Base-by-base conservation (phyloP, 129 eudicot genomes). In the Sambucus nigra region DNA sequence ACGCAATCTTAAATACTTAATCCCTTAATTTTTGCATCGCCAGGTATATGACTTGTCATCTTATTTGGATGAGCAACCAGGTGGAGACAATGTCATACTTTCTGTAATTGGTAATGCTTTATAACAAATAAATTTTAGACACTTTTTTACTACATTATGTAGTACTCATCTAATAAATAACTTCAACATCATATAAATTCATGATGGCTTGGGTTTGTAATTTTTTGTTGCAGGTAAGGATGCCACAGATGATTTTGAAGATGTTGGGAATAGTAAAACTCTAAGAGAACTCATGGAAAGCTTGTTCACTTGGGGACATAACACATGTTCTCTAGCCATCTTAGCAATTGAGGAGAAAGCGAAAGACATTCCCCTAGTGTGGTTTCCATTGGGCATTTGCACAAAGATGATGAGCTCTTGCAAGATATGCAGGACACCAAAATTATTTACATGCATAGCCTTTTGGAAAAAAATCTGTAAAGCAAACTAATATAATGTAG, bases 181-280 rank as follows among this genome's bases (percentile, higher is more conserved):
- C 13, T n/a, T 44, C 51, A 53, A 11, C 16, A 19, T 2, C 50
- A 26, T 1, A 29, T 2, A 9, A 20, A 63, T 47, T 48, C 66
- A 27, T 45, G 38, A 44, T 47, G 19, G 23, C 41, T 48, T 49
- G 25, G n/a, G 25, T 2, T 60, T 26, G 11, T 18, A 38, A 53
- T 46, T 53, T 47, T 49, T 47, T 13, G 19, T 58, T 64, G 59
- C 47, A 89, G 98, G 98, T 24, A 76, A 77, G 81, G 98, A 89
- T 27, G 98, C 95, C 1, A 89, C 86, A 18, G 98, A 89, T n/a
- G 98, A 89, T 39, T 89, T 89, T 69, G 98, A 89, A 76, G 98
- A 89, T 32, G 95, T 86, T 9, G 98, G 98, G 18, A 95, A 89
- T 59, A 81, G 95, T 81, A 77, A 89, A 68, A 61, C 38, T 26